phyloP scores from a whole-genome alignment of 2,329 filamentous ascomycete species.

The Ambrosiella cleistominuta region DNA sequence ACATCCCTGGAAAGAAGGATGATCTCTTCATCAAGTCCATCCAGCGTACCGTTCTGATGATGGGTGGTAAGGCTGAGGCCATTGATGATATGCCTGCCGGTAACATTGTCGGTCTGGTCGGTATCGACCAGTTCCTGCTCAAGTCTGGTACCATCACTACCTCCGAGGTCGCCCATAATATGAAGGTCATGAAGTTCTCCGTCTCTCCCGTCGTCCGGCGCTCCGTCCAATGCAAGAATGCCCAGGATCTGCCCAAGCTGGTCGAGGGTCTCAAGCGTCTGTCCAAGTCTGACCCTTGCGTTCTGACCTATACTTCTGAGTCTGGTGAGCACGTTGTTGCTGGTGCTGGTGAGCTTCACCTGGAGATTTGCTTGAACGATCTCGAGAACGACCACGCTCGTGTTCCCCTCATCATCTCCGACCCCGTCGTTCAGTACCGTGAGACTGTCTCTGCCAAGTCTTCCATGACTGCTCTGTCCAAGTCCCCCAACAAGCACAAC shows the following conservation, averaged over 20 bases:
- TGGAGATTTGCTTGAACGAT: conserved; percentile 99
- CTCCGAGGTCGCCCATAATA: conserved; percentile 93
- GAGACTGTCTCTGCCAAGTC: conserved; percentile 78
- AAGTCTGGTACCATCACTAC: conserved; percentile 99
- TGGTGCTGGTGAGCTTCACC: conserved; percentile 96
- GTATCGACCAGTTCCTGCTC: conserved; percentile 99
- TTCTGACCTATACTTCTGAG: conserved; percentile 73
- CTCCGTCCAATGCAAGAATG: conserved; percentile 99
- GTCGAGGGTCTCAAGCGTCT: conserved; percentile 99
- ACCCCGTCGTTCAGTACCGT: conserved; percentile 97
- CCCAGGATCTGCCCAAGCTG: conserved; percentile 97
- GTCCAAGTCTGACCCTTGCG: conserved; percentile 98
- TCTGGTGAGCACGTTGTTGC: conserved; percentile 98
- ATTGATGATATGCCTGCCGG: conserved; percentile 97
- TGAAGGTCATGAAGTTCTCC: conserved; percentile 99
- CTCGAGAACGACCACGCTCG: conserved; percentile 98
- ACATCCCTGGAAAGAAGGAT: conserved; percentile 93
- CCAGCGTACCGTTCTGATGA: conserved; percentile 99
- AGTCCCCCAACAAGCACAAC: conserved; percentile 99
- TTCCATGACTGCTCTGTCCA: conserved; percentile 91
- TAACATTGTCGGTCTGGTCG: conserved; percentile 99
- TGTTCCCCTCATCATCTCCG: conserved; percentile 93
- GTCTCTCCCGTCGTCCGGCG: conserved; percentile 97
- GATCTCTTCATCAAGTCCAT: conserved; percentile 99
- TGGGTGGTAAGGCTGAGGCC: conserved; percentile 97